These are phyloP conservation scores for Trichoderma cornu-damae DNA, from an alignment of 2,329 filamentous ascomycete genomes.

Conservation along the genomic window DNA sequence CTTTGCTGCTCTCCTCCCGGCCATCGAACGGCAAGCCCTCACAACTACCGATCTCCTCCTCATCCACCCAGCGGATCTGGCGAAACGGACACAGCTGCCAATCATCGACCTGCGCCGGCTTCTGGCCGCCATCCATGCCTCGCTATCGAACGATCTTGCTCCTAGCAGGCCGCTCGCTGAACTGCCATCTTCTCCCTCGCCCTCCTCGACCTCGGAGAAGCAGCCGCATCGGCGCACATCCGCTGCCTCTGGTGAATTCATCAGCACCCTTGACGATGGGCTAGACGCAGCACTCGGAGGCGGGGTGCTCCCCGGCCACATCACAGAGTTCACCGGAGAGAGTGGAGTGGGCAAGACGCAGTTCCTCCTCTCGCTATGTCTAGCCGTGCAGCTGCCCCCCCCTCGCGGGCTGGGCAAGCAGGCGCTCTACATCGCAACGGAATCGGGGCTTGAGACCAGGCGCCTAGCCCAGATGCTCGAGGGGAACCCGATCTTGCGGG, in stretches of 20 bases:
- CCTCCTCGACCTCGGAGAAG: slow-evolving; percentile 1
- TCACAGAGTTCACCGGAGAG: slow-evolving; percentile 89
- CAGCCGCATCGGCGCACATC: slow-evolving; percentile 5
- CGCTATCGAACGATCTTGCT: slow-evolving; percentile 58
- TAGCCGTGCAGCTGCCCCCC: slow-evolving; percentile 74
- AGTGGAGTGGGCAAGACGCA: slow-evolving; percentile 95
- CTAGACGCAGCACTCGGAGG: slow-evolving; percentile 69
- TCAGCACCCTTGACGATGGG: slow-evolving; percentile 73
- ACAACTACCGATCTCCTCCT: slow-evolving; percentile 81
- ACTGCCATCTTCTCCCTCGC: background rate
- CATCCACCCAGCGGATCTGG: slow-evolving; percentile 74
- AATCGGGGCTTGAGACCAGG: slow-evolving; percentile 74
- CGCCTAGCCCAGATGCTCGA: slow-evolving; percentile 75
- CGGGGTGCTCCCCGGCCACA: slow-evolving; percentile 72
- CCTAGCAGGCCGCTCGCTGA: slow-evolving; percentile 25
- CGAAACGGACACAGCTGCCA: slow-evolving; percentile 78
- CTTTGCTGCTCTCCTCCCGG: slow-evolving; percentile 70
- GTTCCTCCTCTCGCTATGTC: slow-evolving; percentile 76
- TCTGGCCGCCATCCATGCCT: slow-evolving; percentile 59
- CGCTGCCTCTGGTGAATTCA: slow-evolving; percentile 40
- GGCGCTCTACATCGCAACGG: slow-evolving; percentile 92
- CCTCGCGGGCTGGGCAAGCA: slow-evolving; percentile 65
- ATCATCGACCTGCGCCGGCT: slow-evolving; percentile 74
- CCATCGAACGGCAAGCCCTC: slow-evolving; percentile 71
- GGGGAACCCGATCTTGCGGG: slow-evolving; percentile 56